Percentiles rank a stretch among this genome's conserved stretches.
Evolutionary conservation across 257 asterid species (phyloP).

Genomic region (Craterostigma plantagineum): DNA sequence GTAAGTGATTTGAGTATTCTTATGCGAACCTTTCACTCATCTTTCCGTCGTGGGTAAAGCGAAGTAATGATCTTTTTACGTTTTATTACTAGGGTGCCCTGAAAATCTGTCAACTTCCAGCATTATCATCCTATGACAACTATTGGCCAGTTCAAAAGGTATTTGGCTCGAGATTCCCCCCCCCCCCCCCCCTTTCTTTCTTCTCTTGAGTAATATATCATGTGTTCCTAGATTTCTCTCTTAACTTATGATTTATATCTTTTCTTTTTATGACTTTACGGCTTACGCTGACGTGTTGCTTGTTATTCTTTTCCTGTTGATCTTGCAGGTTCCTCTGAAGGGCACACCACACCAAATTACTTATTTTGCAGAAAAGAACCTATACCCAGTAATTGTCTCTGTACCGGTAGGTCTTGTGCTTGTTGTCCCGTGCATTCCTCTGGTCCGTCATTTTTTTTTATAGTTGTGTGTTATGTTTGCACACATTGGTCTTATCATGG

Average conservation of each 20-base stretch:
- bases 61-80: slow-evolving; percentile 10
- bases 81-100: slow-evolving; percentile 43
- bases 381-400: slow-evolving; percentile 82
- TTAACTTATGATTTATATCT: slow-evolving; percentile 3
- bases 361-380: slow-evolving; percentile 84
- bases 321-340: slow-evolving; percentile 64
- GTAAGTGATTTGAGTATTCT: slow-evolving; percentile 22
- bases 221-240: slow-evolving; percentile 3
- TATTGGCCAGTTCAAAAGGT: slow-evolving; percentile 98
- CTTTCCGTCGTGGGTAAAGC: background rate
- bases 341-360: slow-evolving; percentile 97
- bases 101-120: slow-evolving; percentile 89
- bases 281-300: background rate
- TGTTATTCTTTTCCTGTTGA: background rate
- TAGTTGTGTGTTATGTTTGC: background rate
- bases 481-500: too few relatives aligned
- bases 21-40: slow-evolving; percentile 1
- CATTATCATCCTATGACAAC: slow-evolving; percentile 54
- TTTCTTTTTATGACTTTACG: slow-evolving; percentile 1
- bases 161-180: slow-evolving; percentile 2
- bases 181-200: too few relatives aligned
- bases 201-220: slow-evolving; percentile 8
- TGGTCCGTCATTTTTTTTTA: slow-evolving; percentile 4
- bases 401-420: slow-evolving; percentile 52
- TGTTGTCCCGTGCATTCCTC: slow-evolving; percentile 4